Percentiles rank a stretch among this genome's conserved stretches.
Evolutionary conservation across 2,329 filamentous ascomycete genomes (phyloP).

Genomic region (Podosphaera xanthii): DNA sequence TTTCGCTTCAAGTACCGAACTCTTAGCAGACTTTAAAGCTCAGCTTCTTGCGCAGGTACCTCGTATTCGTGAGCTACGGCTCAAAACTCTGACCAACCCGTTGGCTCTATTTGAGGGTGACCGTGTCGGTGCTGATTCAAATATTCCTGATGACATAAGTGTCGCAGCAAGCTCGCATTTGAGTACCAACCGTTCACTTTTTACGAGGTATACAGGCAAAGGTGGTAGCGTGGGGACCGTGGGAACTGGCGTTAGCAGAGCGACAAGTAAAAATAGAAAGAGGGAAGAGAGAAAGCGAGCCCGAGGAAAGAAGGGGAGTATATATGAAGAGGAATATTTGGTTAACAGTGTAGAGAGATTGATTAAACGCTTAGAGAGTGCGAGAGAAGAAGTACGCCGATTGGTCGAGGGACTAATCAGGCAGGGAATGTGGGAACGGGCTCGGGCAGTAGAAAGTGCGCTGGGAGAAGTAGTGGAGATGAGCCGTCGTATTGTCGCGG

Average conservation of each 20-base stretch:
- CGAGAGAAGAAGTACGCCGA: constrained; percentile 47
- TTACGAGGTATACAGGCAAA: constrained; percentile 75
- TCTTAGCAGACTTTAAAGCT: constrained; percentile 75
- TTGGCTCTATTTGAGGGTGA: constrained; percentile 76
- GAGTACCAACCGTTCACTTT: constrained; percentile 66
- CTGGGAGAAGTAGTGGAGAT: constrained; percentile 51
- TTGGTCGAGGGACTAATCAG: constrained; percentile 58
- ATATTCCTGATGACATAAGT: constrained; percentile 80
- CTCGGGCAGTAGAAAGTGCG: constrained; percentile 50
- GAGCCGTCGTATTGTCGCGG: constrained; percentile 40
- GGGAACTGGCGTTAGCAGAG: constrained; percentile 50
- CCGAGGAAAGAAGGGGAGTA: constrained; percentile 80
- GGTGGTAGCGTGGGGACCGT: constrained; percentile 35
- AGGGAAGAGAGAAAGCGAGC: constrained; percentile 91
- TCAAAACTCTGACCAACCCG: constrained; percentile 64
- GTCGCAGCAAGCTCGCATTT: constrained; percentile 62
- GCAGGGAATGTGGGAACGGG: constrained; percentile 70
- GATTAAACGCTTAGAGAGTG: constrained; percentile 56
- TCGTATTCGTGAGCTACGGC: constrained; percentile 59
- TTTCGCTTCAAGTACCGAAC: constrained; percentile 62
- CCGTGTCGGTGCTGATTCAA: constrained; percentile 28
- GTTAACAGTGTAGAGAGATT: constrained; percentile 69
- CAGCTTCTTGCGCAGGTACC: constrained; percentile 73
- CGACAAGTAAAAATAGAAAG: constrained; percentile 68
- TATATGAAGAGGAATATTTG: constrained; percentile 96